Evolutionary conservation across 441 rosid species (phyloP), one percentile per base, ranked within the genome.

Genomic region (Populus hybrid): DNA sequence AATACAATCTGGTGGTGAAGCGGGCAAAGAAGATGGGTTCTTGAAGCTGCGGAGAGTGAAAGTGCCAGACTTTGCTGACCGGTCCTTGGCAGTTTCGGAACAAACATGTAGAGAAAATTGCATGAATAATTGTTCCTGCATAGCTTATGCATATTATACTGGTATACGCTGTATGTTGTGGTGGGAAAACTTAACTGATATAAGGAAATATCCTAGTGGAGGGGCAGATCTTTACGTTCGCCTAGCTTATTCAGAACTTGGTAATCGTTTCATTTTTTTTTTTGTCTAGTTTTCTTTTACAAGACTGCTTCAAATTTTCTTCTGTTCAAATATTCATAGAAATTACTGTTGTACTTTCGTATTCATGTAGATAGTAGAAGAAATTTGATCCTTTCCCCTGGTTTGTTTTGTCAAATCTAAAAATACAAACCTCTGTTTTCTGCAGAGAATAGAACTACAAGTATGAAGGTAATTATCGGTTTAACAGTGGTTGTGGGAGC

Each of bases 161-260:
- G 86, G 86, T n/a, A 70, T 86, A 2, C 90, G 91, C 21, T 90
- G 89, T 66, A 81, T 86, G 88, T 20, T 57, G 50, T 89, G 94
- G 94, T 82, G 65, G 21, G 77, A 26, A 74, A 57, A 21, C 63
- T 82, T 88, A 66, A 73, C 83, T 73, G 88, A 90, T 69, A 71
- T 81, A 28, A 90, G 82, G 72, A 74, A 81, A 7, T 81, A 78
- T 42, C 26, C 83, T 59, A 73, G 38, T 26, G 79, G 77, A 16
- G 88, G 91, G 18, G 74, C 59, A n/a, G 83, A 84, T 76, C 85
- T 88, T 46, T 74, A 71, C 75, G 67, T 89, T 76, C 87, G 89
- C 23, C 28, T 85, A 26, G 77, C 87, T 8, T 46, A 82, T 80
- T 78, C 85, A 6, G 94, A 88, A 86, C 86, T 81, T 10, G 84